These are phyloP conservation scores for Dictyostelium brefeldianum DNA, from an alignment of 78 protist species.

Conservation along the genomic window DNA sequence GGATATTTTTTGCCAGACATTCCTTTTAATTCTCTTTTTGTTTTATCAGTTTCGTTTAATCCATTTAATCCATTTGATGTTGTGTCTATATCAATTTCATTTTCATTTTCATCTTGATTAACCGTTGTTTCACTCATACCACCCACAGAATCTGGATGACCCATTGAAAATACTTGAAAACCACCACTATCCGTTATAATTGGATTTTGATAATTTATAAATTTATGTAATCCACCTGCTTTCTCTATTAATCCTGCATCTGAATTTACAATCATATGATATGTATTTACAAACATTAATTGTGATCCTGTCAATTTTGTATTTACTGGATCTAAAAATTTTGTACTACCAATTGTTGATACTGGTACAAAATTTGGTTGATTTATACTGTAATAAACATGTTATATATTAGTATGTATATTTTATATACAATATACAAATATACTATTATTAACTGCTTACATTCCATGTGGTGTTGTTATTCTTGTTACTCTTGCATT, in stretches of 20 bases:
- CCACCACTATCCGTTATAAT: conserved; percentile 93
- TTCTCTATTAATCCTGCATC: conserved; percentile 53
- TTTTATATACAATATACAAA: too few species aligned
- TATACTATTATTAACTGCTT: neutral
- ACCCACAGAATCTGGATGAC: conserved; percentile 45
- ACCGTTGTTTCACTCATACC: neutral
- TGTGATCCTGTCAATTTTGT: conserved; percentile 61
- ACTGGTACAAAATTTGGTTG: conserved; percentile 87
- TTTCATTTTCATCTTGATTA: neutral
- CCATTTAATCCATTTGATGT: conserved; percentile 25
- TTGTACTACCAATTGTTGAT: conserved; percentile 82
- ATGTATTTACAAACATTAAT: conserved; percentile 91
- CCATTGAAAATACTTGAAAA: conserved; percentile 86
- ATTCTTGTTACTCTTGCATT: conserved; percentile 79
- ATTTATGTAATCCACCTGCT: conserved; percentile 90
- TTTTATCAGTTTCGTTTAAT: conserved; percentile 67
- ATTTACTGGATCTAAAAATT: conserved; percentile 52
- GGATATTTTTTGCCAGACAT: conserved; percentile 77
- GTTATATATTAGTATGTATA: too few species aligned
- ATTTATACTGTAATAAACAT: conserved; percentile 9
- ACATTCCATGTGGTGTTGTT: conserved; percentile 83
- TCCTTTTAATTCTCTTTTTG: conserved; percentile 86
- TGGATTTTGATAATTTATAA: conserved; percentile 82
- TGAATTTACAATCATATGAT: conserved; percentile 91
- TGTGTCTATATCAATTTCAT: neutral